Percentiles rank a stretch among this genome's conserved stretches.
These are phyloP conservation scores for Filobasidium wieringae DNA, from an alignment of 768 basidiomycete genomes.

Conservation along the genomic window DNA sequence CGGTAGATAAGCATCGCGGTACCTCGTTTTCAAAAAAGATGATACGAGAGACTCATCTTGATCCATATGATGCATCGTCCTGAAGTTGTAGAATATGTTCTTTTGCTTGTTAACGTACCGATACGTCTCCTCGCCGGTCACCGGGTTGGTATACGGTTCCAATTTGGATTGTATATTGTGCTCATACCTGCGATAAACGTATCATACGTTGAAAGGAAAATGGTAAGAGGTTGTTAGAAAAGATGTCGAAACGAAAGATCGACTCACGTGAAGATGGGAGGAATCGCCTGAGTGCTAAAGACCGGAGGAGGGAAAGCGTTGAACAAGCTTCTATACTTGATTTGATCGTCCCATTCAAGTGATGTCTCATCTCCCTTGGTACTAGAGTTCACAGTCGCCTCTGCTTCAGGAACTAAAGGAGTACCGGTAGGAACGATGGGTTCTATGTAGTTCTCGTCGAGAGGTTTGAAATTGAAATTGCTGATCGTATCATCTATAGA, in stretches of 20 bases:
- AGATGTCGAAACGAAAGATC: neutral
- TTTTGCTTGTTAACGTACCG: conserved; percentile 72
- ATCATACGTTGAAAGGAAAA: conserved; percentile 16
- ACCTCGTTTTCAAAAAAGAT: neutral
- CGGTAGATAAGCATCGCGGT: conserved; percentile 1
- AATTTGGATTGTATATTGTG: conserved; percentile 62
- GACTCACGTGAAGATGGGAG: conserved; percentile 64
- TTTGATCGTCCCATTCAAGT: conserved; percentile 9
- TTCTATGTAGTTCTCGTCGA: conserved; percentile 54
- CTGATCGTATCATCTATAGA: conserved; percentile 58
- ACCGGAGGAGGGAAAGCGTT: conserved; percentile 77
- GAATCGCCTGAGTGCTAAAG: conserved; percentile 69
- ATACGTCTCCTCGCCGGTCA: conserved; percentile 68
- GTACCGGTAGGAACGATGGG: conserved; percentile 43
- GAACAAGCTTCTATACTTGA: conserved; percentile 44
- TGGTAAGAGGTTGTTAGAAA: neutral
- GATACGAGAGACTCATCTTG: conserved; percentile 37
- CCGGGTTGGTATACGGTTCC: conserved; percentile 55
- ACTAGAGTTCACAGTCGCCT: neutral
- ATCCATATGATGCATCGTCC: conserved; percentile 58
- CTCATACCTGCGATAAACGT: conserved; percentile 51
- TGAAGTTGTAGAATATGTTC: conserved; percentile 66
- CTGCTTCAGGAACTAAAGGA: conserved; percentile 13
- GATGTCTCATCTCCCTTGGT: neutral
- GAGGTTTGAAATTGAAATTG: conserved; percentile 56